Evolutionary conservation across 305 asterid species (phyloP), one percentile per base, ranked within the genome.

Genomic region (Solanum hybrid): DNA sequence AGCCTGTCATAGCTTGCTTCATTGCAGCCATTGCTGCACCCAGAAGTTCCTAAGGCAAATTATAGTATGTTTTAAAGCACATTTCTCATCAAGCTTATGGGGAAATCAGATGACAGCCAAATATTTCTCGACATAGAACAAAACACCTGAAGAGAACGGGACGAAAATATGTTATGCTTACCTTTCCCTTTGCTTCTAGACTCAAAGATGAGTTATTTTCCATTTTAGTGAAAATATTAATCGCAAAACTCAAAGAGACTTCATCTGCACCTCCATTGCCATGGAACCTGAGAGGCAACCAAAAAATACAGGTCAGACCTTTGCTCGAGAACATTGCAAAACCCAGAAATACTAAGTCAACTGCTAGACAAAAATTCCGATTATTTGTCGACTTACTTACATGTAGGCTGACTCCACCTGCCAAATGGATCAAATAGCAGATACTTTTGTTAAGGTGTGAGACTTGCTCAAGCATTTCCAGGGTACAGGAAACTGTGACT

Each of bases 1-100:
- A 97, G 90, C 91, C 90, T 32, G 92, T 94, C 90, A 96, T 98
- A 77, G 98, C 95, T 69, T 92, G 94, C 95, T 94, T 97, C 95
- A 97, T 94, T 85, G 98, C 96, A 79, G 81, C 89, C 95, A 93
- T 92, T 90, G 94, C 91, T 81, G 98, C 94, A 89, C 88, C 92
- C 86, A 93, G 94, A 94, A 97, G 94, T 90, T 94, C 97, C 98
- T 95, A 96, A 46, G 76, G 56, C 6, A 85, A 85, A 64, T 40
- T 32, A 86, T 34, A 86, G 90, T 88, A 91, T 76, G 77, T 60
- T 31, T 40, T 40, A 81, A 22, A 81, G 86, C 42, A 85, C 77
- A 31, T 60, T 32, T 85, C 32, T 60, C 75, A 64, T 32, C n/a
- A 2, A 60, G 71, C 13, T 60, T 11, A 35, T 60, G 78, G 80